phyloP scores from a whole-genome alignment of 768 basidiomycete species.

The Serendipita vermifera region DNA sequence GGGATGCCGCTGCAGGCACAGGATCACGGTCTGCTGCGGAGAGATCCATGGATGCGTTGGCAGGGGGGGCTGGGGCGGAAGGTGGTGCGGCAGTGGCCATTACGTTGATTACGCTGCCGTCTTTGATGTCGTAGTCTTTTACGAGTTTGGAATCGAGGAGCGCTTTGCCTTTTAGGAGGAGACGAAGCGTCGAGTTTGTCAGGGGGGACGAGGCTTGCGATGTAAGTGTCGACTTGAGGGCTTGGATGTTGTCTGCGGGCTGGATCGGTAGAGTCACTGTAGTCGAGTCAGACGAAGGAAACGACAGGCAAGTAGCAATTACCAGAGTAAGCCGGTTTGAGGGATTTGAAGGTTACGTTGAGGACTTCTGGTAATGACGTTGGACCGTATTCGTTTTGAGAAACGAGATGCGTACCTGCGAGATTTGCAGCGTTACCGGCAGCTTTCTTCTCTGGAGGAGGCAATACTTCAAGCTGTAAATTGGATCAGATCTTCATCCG shows the following conservation, averaged over 20 bases:
- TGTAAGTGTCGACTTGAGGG: constrained; percentile 67
- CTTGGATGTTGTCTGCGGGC: constrained; percentile 67
- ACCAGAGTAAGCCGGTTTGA: constrained; percentile 46
- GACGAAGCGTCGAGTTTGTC: constrained; percentile 61
- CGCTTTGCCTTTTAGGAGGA: constrained; percentile 89
- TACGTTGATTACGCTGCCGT: constrained; percentile 72
- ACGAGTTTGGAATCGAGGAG: constrained; percentile 79
- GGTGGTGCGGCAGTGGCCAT: constrained; percentile 33
- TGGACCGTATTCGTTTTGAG: not conserved
- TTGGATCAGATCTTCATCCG: not conserved
- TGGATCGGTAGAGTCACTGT: constrained; percentile 59
- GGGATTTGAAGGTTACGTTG: constrained; percentile 74
- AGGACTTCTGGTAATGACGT: constrained; percentile 31
- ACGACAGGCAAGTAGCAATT: not conserved
- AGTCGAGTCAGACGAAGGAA: constrained; percentile 26
- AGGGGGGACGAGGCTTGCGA: constrained; percentile 29
- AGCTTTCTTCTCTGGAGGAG: constrained; percentile 41
- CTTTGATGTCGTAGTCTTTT: constrained; percentile 75
- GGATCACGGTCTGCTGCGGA: constrained; percentile 12
- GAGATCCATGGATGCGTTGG: constrained; percentile 25
- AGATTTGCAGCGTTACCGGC: constrained; percentile 22
- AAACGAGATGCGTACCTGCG: constrained; percentile 19
- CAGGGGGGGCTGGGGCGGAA: constrained; percentile 35
- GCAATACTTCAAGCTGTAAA: constrained; percentile 43
- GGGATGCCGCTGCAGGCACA: constrained; percentile 9